phyloP scores from a whole-genome alignment of 2,329 filamentous ascomycete species.

The Ophiostoma perfectum region DNA sequence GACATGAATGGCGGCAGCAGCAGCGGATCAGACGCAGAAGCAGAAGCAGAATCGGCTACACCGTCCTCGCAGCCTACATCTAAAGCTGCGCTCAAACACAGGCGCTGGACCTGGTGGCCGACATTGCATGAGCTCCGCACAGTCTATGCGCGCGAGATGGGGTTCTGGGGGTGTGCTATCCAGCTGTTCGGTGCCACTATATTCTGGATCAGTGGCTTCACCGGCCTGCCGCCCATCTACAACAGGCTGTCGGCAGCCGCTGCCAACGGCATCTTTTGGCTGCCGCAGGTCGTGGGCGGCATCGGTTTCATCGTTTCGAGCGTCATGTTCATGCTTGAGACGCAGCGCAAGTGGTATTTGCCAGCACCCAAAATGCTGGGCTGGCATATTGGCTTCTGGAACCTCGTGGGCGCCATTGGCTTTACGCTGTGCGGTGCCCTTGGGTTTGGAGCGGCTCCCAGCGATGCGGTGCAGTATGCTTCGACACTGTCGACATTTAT shows the following conservation, averaged over 20 bases:
- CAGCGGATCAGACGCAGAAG: too few relatives aligned
- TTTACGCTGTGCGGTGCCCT: constrained; percentile 58
- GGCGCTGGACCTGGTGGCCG: constrained; percentile 56
- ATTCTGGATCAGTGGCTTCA: constrained; percentile 61
- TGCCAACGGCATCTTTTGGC: constrained; percentile 56
- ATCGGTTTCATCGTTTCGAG: constrained; percentile 55
- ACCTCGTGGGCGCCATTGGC: constrained; percentile 56
- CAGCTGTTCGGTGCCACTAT: constrained; percentile 56
- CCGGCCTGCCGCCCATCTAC: constrained; percentile 52
- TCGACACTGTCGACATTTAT: constrained; percentile 46
- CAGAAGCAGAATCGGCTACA: too few relatives aligned
- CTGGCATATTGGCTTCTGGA: constrained; percentile 65
- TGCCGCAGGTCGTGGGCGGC: constrained; percentile 58
- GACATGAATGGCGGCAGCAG: too few relatives aligned
- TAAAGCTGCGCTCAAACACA: not conserved
- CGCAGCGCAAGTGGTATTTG: constrained; percentile 57
- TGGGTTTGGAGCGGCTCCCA: constrained; percentile 42
- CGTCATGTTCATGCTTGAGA: constrained; percentile 60
- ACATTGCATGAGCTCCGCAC: constrained; percentile 49
- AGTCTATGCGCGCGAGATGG: constrained; percentile 57
- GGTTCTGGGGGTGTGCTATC: constrained; percentile 54
- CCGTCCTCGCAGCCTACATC: too few relatives aligned
- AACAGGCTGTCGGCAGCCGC: constrained; percentile 42
- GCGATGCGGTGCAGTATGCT: constrained; percentile 41
- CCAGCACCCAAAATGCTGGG: constrained; percentile 53